Evolutionary conservation across 768 basidiomycete genomes (phyloP), one percentile per base, ranked within the genome.

Genomic region (Hirschioporus abietinus): DNA sequence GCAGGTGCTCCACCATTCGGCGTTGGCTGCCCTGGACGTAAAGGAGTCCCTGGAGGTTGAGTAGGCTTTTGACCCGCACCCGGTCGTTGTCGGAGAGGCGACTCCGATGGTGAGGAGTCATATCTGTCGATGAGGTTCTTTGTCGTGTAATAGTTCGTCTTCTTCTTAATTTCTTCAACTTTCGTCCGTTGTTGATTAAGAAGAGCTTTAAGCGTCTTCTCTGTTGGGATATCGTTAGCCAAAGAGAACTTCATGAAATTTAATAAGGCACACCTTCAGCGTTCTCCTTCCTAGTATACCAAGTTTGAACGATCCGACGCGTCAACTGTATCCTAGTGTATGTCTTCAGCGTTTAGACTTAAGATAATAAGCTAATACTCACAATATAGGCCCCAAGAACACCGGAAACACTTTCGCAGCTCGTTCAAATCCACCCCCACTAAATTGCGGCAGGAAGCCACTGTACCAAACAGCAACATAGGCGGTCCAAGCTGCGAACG

Each of bases 121-220:
- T 97, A 98, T 66, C 88, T 87, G 74, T 96, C 94, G 20, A 99
- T 81, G 60, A 99, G 82, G 71, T 90, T 93, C 64, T 92, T 88
- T 30, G 95, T 99, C 12, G 86, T 87, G 74, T 99, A 93, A 76
- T 93, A 99, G 71, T 98, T 96, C 1, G 96, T 98, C 75, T 92
- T 95, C 80, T 95, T 94, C 83, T 99, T 99, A 70, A 99, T 93
- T 71, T 97, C 96, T 69, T 96, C 95, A 42, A 99, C 85, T 73
- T 92, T 95, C 25, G 83, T 82, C 23, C 92, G 89, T 69, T 96
- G 94, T 72, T 90, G 81, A 72, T 89, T 90, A 73, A 91, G 83
- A 3, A 95, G 80, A 1, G 77, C 76, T 66, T 89, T 88, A 20
- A 99, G 82, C 1, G 87, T 87, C 75, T 87, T 91, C 77, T 99